phyloP scores from a whole-genome alignment of 148 eudicot genomes.

The Dysphania ambrosioides region DNA sequence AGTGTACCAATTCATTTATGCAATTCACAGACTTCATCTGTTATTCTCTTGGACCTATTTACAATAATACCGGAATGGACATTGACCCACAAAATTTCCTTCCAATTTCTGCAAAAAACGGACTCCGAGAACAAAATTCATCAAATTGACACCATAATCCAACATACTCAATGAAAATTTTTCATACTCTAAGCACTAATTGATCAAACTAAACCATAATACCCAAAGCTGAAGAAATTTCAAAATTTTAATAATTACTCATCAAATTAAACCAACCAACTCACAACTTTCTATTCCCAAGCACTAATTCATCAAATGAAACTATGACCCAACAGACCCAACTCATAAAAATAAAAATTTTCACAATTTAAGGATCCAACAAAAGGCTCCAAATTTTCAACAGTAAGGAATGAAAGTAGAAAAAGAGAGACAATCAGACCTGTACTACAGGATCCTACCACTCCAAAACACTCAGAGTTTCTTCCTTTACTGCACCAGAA shows the following conservation, averaged over 20 bases:
- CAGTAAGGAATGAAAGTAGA: background rate
- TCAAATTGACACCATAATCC: no score
- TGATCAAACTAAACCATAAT: no score
- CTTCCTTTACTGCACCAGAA: constrained; percentile 3
- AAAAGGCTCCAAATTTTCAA: no score
- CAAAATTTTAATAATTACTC: no score
- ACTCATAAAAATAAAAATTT: background rate
- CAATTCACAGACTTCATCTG: constrained; percentile 5
- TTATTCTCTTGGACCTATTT: background rate
- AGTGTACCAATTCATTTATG: background rate
- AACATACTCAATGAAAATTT: no score
- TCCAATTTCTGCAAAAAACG: no score
- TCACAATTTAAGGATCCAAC: background rate
- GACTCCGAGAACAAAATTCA: background rate
- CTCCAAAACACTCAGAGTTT: constrained; percentile 5
- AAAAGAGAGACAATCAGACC: constrained; percentile 13
- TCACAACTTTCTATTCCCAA: background rate
- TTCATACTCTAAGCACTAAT: no score
- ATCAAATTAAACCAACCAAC: background rate
- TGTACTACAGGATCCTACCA: background rate
- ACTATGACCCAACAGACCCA: background rate
- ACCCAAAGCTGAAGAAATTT: no score
- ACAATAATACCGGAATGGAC: no score
- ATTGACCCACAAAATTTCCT: no score
- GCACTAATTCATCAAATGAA: constrained; percentile 2